phyloP scores from a whole-genome alignment of 768 basidiomycete genomes.

The Tulasnella sp. region DNA sequence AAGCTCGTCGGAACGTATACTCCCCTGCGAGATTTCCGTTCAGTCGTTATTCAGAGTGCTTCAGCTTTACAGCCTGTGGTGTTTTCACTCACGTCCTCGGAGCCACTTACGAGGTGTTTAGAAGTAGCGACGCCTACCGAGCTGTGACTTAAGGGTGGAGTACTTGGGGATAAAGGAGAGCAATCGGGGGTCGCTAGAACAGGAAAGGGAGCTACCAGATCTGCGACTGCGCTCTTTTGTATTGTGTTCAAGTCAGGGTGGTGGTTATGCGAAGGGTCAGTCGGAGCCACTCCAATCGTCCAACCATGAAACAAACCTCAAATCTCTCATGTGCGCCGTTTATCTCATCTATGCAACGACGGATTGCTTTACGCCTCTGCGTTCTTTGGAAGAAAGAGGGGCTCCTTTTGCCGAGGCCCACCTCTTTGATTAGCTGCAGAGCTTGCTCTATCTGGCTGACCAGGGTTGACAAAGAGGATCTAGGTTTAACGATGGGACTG shows the following conservation, averaged over 20 bases:
- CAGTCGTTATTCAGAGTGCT: too few relatives aligned
- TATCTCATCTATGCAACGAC: not conserved
- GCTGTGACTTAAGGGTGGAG: not conserved
- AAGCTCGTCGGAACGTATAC: not conserved
- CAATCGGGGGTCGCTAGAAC: not conserved
- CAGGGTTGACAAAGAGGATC: not conserved
- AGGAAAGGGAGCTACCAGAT: not conserved
- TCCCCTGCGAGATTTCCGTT: not conserved
- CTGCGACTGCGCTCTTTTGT: not conserved
- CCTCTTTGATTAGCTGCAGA: not conserved
- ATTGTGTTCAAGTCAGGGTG: not conserved
- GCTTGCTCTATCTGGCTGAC: not conserved
- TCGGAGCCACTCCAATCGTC: not conserved
- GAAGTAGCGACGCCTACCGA: not conserved
- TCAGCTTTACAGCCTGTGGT: not conserved
- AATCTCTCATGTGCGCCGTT: not conserved
- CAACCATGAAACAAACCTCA: not conserved
- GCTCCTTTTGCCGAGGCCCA: not conserved
- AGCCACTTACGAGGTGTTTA: not conserved
- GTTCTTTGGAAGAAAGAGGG: not conserved
- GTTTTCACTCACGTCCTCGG: not conserved
- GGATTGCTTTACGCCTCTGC: not conserved
- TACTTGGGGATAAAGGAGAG: not conserved
- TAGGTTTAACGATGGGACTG: not conserved
- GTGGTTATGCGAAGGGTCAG: not conserved